Evolutionary conservation across 2,329 filamentous ascomycete genomes (phyloP).

Genomic region (Amesomyces nigricolor): DNA sequence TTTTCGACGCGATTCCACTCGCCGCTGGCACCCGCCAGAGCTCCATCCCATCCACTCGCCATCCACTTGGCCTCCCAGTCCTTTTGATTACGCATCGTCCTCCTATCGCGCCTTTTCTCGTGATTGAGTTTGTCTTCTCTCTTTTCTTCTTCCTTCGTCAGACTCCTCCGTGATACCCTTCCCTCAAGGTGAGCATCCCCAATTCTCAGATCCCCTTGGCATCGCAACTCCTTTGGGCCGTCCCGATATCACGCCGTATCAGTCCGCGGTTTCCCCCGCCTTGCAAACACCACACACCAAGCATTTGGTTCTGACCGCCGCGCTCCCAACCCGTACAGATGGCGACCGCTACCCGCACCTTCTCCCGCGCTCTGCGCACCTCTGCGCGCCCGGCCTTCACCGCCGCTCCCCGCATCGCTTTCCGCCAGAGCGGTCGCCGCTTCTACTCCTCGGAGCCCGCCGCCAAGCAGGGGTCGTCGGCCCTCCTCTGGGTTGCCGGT

Average conservation of each 20-base stretch:
- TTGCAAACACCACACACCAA: background rate
- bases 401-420: constrained; percentile 57
- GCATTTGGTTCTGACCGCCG: constrained; percentile 12
- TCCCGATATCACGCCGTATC: constrained; percentile 4
- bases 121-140: constrained; percentile 8
- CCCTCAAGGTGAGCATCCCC: constrained; percentile 14
- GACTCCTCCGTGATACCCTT: constrained; percentile 1
- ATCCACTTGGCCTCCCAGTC: background rate
- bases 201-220: constrained; percentile 27
- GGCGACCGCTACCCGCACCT: constrained; percentile 47
- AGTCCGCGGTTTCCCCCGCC: background rate
- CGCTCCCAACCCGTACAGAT: constrained; percentile 31
- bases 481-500: constrained; percentile 53
- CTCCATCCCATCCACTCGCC: constrained; percentile 4
- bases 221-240: constrained; percentile 15
- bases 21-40: constrained; percentile 18
- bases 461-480: constrained; percentile 43
- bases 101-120: constrained; percentile 7
- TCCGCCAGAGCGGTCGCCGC: constrained; percentile 69
- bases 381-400: constrained; percentile 54
- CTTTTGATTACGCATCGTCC: constrained; percentile 17
- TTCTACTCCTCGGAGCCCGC: constrained; percentile 68
- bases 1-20: constrained; percentile 23
- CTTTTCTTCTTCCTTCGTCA: constrained; percentile 12
- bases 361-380: constrained; percentile 55